Evolutionary conservation across 176 grass and related monocot genomes (phyloP).

Genomic region (Eleusine indica): DNA sequence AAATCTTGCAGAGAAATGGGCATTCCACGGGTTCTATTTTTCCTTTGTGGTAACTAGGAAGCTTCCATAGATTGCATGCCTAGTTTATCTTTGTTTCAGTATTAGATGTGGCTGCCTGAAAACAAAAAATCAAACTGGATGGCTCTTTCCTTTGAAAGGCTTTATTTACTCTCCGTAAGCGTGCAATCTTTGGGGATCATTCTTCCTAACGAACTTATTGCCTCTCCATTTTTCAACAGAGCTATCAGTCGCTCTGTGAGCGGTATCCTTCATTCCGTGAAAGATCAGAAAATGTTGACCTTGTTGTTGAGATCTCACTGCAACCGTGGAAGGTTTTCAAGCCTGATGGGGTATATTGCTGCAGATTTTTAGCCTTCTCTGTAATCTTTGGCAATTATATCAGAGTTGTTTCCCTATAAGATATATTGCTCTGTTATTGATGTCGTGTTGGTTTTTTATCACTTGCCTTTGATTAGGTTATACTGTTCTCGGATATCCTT

Average conservation of each 20-base stretch:
- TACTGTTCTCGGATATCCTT: conserved; percentile 96
- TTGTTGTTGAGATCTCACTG: conserved; percentile 97
- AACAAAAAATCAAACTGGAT: not conserved
- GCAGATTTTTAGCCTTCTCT: conserved; percentile 35
- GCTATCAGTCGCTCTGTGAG: conserved; percentile 85
- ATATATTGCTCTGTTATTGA: conserved; percentile 14
- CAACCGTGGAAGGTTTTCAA: conserved; percentile 99
- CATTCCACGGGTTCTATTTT: not conserved
- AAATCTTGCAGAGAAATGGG: not conserved
- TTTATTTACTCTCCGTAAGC: not conserved
- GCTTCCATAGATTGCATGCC: not conserved
- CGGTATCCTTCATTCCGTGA: conserved; percentile 91
- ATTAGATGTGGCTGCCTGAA: not conserved
- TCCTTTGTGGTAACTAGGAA: not conserved
- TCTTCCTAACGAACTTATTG: conserved; percentile 1
- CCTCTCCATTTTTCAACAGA: conserved; percentile 49
- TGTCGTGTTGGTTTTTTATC: not conserved
- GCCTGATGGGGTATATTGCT: conserved; percentile 81
- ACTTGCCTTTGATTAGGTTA: conserved; percentile 60
- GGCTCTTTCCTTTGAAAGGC: not conserved
- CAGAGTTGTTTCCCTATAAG: conserved; percentile 23
- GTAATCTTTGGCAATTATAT: conserved; percentile 26
- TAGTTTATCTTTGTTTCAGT: not conserved
- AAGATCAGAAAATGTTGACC: conserved; percentile 98
- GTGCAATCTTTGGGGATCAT: not conserved